These are phyloP conservation scores for Ampelocalamus luodianensis DNA, from an alignment of 176 grass and related monocot species.

Conservation along the genomic window DNA sequence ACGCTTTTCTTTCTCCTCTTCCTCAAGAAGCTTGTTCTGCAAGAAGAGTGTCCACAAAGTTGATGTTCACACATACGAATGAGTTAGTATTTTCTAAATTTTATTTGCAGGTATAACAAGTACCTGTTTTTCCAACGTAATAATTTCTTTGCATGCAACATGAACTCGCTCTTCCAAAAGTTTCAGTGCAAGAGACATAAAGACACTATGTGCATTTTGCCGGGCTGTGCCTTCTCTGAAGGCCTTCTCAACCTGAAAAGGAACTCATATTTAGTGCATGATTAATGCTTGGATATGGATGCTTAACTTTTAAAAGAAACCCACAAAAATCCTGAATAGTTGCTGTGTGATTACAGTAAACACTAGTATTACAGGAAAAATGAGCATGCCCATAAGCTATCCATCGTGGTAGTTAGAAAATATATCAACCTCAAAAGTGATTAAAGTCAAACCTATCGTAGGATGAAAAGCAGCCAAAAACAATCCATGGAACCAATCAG, in stretches of 20 bases:
- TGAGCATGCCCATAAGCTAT: slow-evolving; percentile 6
- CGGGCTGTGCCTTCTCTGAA: slow-evolving; percentile 93
- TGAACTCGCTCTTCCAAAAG: slow-evolving; percentile 91
- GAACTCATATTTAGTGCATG: slow-evolving; percentile 12
- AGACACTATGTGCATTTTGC: slow-evolving; percentile 94
- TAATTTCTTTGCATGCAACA: slow-evolving; percentile 97
- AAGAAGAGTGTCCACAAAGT: slow-evolving; percentile 33
- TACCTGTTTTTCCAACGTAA: slow-evolving; percentile 97
- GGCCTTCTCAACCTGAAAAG: slow-evolving; percentile 76
- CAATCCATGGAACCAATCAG: neutral
- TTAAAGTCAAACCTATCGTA: slow-evolving; percentile 10
- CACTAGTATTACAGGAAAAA: slow-evolving; percentile 27
- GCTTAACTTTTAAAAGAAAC: slow-evolving; percentile 22
- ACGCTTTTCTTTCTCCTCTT: slow-evolving; percentile 94
- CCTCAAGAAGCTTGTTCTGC: slow-evolving; percentile 92
- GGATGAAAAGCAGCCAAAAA: neutral
- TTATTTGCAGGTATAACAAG: slow-evolving; percentile 40
- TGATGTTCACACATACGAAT: slow-evolving; percentile 29
- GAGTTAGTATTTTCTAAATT: neutral
- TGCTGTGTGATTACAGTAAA: slow-evolving; percentile 6
- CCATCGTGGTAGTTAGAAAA: neutral
- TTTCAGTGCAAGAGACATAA: slow-evolving; percentile 87
- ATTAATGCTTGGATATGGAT: neutral
- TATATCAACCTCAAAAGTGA: neutral
- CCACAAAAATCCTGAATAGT: neutral